phyloP scores from a whole-genome alignment of 75 land plant genomes.

The Pinus albicaulis region DNA sequence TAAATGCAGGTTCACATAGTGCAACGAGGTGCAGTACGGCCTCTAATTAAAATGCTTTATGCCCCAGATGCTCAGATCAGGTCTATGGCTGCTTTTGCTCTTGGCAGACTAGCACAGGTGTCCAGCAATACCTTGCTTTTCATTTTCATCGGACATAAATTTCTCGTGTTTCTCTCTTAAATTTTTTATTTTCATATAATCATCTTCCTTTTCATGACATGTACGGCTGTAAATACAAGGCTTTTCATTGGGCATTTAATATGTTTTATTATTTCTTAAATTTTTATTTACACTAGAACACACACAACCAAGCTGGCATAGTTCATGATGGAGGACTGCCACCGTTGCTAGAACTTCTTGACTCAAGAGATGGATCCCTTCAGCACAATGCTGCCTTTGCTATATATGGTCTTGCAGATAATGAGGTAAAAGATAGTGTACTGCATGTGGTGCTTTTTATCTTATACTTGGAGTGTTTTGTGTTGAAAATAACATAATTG shows the following conservation, averaged over 20 bases:
- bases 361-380: conserved; percentile 85
- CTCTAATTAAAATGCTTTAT: conserved; percentile 89
- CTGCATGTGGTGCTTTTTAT: neutral
- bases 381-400: conserved; percentile 99
- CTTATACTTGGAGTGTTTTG: neutral
- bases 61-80: conserved; percentile 79
- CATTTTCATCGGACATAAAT: no score
- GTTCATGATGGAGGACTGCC: conserved; percentile 84
- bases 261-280: no score
- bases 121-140: conserved; percentile 14
- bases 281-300: conserved; percentile 32
- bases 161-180: no score
- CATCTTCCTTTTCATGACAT: no score
- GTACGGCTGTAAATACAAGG: no score
- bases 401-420: conserved; percentile 95
- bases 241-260: no score
- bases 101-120: conserved; percentile 98
- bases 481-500: no score
- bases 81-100: conserved; percentile 97
- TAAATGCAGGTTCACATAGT: conserved; percentile 89
- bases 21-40: conserved; percentile 93
- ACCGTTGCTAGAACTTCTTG: conserved; percentile 89
- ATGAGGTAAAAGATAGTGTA: conserved; percentile 58
- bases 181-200: no score
- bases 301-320: conserved; percentile 98